Evolutionary conservation across 305 asterid genomes (phyloP), one percentile per base, ranked within the genome.

Genomic region (Caryopteris hybrid): DNA sequence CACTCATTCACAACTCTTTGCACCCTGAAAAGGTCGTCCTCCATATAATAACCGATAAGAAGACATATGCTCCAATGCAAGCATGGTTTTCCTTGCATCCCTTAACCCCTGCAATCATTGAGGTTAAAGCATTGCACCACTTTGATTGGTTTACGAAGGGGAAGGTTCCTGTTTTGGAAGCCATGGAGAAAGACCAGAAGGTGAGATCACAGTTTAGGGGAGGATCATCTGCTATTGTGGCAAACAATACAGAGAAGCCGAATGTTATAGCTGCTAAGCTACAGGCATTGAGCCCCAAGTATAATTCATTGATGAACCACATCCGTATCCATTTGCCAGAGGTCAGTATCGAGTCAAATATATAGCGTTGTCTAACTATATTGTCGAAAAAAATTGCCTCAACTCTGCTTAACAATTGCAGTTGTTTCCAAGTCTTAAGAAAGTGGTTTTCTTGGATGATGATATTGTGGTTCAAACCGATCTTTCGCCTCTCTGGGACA

Each of bases 231-330:
- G 95, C 95, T 46, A 93, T 93, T 2, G 95, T 91, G 71, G 92
- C 89, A 18, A 87, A 82, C 76, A 85, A 81, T 76, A 89, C 96
- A 0, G 98, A 94, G 58, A 89, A 82, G 63, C 98, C 98, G 13
- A 22, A 76, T n/a, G 76, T 91, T 47, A 86, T 94, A 69, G 99
- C 99, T 1, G 99, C 99, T 8, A 94, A 94, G 64, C 68, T 94
- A 76, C 99, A 94, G 86, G 99, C 99, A 0, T 83, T 91, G 68
- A 94, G 96, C 75, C 99, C 99, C 41, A 94, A 94, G 76, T 94
- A 91, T 70, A 91, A 87, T 66, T 94, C 98, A 0, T 53, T 82
- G 47, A 94, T 94, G 99, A 91, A 94, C 75, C 96, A 94, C 83
- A 87, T 94, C 51, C 84, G 97, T 73, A 94, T 94, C 62, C 83